Base-by-base conservation (phyloP, 1,284 basidiomycete species). In the Sanghuangporus weigelae region DNA sequence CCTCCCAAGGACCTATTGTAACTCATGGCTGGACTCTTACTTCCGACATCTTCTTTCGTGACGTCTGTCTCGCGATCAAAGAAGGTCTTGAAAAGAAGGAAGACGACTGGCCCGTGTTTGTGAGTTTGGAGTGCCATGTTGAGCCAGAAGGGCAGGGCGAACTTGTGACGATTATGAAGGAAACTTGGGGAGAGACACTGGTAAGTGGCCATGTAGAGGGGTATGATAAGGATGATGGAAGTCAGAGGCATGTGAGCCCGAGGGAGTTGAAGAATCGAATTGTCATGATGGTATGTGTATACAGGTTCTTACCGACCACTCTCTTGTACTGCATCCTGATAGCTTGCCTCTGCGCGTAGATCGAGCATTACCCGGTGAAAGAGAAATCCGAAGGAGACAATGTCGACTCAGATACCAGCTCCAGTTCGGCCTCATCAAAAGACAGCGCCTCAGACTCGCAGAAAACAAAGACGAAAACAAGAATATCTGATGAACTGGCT, bases 71-170 rank as follows among this genome's bases (percentile, higher is more conserved):
- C n/a, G 81, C 83, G 0, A 85, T 86, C 57, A 79, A 77, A 0
- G 71, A 77, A 8, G 74, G 76, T 0, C 71, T 85, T 10, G 62
- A 67, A 26, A 31, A 19, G n/a, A 66, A 71, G 2, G 70, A 73
- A 0, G 74, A 71, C 7, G 75, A 79, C 57, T 84, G 82, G 81
- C 86, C 86, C 1, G 76, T 88, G n/a, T 71, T 87, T 59, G 78
- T 88, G 46, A 84, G 82, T 57, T 74, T 89, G 10, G 87, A 88
- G 69, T 87, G 85, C 67, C 86, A 89, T 68, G 84, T 87, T 50
- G 75, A 75, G 3, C 70, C 78, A 0, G 74, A 75, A 26, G 78
- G 79, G 0, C 86, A 88, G 69, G 71, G 73, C 39, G 77, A 85
- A 63, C 72, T 89, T 26, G 82, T 86, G n/a, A 70, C 73, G 39